These are phyloP conservation scores for Fomitopsis pinicola DNA, from an alignment of 1,284 basidiomycete species.

Conservation along the genomic window DNA sequence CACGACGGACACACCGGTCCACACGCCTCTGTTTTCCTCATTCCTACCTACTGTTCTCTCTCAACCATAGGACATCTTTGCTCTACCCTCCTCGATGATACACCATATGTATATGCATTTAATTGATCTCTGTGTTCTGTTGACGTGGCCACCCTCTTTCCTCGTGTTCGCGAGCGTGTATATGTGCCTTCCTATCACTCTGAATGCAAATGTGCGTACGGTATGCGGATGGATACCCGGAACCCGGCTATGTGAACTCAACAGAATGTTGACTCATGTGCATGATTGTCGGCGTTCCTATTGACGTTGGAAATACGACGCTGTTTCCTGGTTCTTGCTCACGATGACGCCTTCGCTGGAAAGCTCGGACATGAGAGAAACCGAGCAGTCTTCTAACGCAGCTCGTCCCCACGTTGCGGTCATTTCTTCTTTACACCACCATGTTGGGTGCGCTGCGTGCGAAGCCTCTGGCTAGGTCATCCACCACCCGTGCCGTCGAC, in stretches of 20 bases:
- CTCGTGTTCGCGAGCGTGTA: neutral
- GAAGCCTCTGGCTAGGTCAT: slow-evolving; percentile 32
- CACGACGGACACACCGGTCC: slow-evolving; percentile 31
- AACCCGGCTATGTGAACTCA: neutral
- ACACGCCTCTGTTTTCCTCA: slow-evolving; percentile 22
- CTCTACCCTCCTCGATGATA: slow-evolving; percentile 25
- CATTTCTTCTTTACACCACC: slow-evolving; percentile 9
- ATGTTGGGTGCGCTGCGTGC: slow-evolving; percentile 19
- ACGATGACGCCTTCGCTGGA: slow-evolving; percentile 23
- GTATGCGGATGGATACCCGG: neutral
- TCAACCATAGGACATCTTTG: slow-evolving; percentile 23
- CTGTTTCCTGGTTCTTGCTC: slow-evolving; percentile 18
- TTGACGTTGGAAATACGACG: neutral
- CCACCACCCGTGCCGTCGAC: slow-evolving; percentile 56
- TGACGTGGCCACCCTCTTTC: slow-evolving; percentile 14
- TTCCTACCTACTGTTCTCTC: slow-evolving; percentile 25
- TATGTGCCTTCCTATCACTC: slow-evolving; percentile 5
- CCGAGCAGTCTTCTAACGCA: neutral
- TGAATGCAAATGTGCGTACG: neutral
- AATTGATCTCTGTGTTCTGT: slow-evolving; percentile 26
- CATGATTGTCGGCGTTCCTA: neutral
- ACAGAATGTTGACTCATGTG: neutral
- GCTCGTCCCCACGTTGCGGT: slow-evolving; percentile 1
- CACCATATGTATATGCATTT: slow-evolving; percentile 31
- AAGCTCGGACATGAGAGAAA: neutral